phyloP scores from a whole-genome alignment of 1,139 yeast genomes.

The Kodamaea sp. region DNA sequence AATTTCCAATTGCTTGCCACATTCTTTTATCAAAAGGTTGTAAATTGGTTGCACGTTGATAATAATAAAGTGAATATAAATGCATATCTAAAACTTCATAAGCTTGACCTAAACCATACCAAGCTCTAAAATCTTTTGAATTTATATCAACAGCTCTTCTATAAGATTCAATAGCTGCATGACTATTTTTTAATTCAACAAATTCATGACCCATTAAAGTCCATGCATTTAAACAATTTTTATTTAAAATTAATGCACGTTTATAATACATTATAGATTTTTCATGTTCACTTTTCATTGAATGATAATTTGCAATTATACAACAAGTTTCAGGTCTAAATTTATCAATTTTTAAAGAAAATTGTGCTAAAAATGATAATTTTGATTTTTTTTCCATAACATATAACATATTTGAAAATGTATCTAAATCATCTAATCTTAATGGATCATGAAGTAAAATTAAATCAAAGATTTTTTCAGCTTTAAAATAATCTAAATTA shows the following conservation, averaged over 20 bases:
- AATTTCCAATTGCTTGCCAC: slow-evolving; percentile 95
- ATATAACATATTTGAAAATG: slow-evolving; percentile 87
- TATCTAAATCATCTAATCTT: slow-evolving; percentile 84
- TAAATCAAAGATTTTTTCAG: slow-evolving; percentile 76
- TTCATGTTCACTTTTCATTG: slow-evolving; percentile 89
- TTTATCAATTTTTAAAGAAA: slow-evolving; percentile 77
- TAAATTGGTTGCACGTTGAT: slow-evolving; percentile 84
- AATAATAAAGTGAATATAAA: slow-evolving; percentile 85
- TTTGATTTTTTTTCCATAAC: slow-evolving; percentile 90
- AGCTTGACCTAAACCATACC: slow-evolving; percentile 99
- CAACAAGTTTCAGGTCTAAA: slow-evolving; percentile 95
- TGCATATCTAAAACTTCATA: slow-evolving; percentile 97
- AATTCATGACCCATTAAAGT: slow-evolving; percentile 98
- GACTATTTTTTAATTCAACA: slow-evolving; percentile 91
- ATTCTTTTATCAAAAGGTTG: slow-evolving; percentile 88
- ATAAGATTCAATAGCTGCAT: slow-evolving; percentile 96
- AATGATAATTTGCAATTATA: slow-evolving; percentile 88
- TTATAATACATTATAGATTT: slow-evolving; percentile 91
- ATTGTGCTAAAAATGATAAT: slow-evolving; percentile 81
- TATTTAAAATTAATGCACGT: slow-evolving; percentile 78
- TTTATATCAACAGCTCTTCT: slow-evolving; percentile 90
- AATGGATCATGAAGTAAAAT: slow-evolving; percentile 77
- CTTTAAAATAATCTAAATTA: slow-evolving; percentile 71
- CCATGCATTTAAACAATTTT: slow-evolving; percentile 90
- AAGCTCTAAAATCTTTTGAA: slow-evolving; percentile 87